Conservation (phyloP, 169 alveolate genomes). For the Plasmodium fragile region DNA sequence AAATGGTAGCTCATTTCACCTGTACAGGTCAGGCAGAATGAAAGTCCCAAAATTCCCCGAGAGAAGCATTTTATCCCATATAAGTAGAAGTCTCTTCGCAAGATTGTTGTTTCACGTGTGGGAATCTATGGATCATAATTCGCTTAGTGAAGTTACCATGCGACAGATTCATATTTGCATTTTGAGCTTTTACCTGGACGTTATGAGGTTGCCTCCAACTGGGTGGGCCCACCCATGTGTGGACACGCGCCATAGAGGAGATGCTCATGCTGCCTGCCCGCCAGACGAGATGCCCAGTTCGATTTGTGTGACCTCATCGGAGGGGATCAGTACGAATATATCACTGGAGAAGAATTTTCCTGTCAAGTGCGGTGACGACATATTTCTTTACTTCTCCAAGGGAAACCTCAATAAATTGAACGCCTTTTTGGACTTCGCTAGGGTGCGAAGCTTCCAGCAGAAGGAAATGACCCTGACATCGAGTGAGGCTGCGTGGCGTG, state of each 20-base stretch:
- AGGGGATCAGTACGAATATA: neutral
- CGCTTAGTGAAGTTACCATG: conserved; percentile 17
- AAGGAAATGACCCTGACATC: conserved; percentile 39
- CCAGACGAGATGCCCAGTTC: neutral
- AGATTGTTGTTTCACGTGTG: conserved; percentile 2
- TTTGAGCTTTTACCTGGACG: conserved; percentile 25
- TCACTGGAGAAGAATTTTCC: neutral
- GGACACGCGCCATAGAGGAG: neutral
- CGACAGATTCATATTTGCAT: conserved; percentile 17
- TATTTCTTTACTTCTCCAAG: conserved; percentile 14
- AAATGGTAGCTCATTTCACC: neutral
- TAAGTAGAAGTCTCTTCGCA: neutral
- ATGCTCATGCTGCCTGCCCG: neutral
- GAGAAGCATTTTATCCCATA: neutral
- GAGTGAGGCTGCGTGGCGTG: neutral
- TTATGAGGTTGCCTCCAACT: neutral
- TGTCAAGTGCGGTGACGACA: too few species aligned
- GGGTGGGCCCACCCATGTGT: too few species aligned
- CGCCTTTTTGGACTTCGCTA: conserved; percentile 17
- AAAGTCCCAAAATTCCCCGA: neutral
- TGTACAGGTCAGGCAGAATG: neutral
- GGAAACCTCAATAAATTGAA: conserved; percentile 14
- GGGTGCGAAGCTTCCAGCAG: conserved; percentile 17
- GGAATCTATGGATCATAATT: conserved; percentile 10
- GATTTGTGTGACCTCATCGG: neutral